Conservation (phyloP, 768 basidiomycete species). For the Agaricus sinodeliciosus region DNA sequence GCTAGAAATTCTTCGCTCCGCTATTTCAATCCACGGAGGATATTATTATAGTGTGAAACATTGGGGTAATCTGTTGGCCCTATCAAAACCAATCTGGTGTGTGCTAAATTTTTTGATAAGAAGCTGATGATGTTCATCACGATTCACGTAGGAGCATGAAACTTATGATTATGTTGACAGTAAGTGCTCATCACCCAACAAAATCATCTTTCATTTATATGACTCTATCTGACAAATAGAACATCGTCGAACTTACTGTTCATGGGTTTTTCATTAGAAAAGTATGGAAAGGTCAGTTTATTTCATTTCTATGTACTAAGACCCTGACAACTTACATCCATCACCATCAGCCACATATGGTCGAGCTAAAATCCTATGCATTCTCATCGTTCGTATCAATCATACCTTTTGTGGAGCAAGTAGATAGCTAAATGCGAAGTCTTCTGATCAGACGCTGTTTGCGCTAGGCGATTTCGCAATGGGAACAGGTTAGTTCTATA, state of each 20-base stretch:
- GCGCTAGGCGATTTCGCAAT: constrained; percentile 9
- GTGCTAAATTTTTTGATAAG: not conserved
- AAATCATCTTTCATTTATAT: not conserved
- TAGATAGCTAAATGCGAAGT: no score
- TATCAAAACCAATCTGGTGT: not conserved
- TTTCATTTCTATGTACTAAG: no score
- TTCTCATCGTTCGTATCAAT: not conserved
- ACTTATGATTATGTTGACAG: constrained; percentile 9
- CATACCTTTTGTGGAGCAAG: not conserved
- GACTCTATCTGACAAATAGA: not conserved
- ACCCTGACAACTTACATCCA: no score
- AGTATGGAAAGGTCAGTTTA: constrained; percentile 3
- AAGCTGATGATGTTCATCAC: no score
- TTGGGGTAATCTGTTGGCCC: not conserved
- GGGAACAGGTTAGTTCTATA: constrained; percentile 1
- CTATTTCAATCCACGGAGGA: constrained; percentile 3
- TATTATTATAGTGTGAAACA: constrained; percentile 9
- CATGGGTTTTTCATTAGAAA: constrained; percentile 8
- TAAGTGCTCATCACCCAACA: not conserved
- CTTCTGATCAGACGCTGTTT: not conserved
- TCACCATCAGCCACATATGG: not conserved
- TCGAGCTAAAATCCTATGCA: not conserved
- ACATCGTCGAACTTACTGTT: constrained; percentile 6
- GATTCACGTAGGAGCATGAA: constrained; percentile 8
- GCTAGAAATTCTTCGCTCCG: constrained; percentile 4